Conservation (phyloP, 2,329 filamentous ascomycete species). For the Trichoderma oligosporum region DNA sequence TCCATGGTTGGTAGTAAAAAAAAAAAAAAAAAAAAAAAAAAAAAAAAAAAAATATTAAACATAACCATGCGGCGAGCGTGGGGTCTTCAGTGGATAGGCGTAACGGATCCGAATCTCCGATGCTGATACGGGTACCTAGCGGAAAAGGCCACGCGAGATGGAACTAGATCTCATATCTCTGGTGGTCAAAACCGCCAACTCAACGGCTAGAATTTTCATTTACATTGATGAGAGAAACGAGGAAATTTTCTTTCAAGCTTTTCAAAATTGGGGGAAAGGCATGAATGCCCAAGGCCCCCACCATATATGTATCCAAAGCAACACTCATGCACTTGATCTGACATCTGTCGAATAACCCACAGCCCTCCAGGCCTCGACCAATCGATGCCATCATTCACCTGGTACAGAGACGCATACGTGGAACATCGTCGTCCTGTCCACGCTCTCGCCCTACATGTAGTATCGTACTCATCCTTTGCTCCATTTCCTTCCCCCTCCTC, state of each 20-base stretch:
- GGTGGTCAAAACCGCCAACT: conserved; percentile 1
- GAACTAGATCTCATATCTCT: conserved; percentile 2
- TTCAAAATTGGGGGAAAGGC: conserved; percentile 9
- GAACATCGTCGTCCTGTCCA: conserved; percentile 21
- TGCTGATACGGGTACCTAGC: conserved; percentile 9
- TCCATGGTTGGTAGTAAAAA: conserved; percentile 7
- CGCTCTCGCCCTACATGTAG: conserved; percentile 11
- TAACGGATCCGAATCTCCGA: conserved; percentile 18
- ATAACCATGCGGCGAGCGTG: conserved; percentile 14
- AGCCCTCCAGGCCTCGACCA: conserved; percentile 13
- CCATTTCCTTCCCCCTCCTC: neutral
- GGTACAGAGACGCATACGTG: conserved; percentile 19
- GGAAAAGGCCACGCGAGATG: neutral
- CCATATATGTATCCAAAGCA: conserved; percentile 12
- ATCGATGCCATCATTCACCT: conserved; percentile 13
- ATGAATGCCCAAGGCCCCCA: conserved; percentile 19
- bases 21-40: too few species aligned
- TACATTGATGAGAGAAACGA: neutral
- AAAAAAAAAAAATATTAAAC: too few species aligned
- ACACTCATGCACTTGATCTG: conserved; percentile 20
- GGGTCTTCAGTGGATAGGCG: conserved; percentile 13
- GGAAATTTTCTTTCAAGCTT: conserved; percentile 2
- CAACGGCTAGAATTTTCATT: neutral
- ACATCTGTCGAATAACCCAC: conserved; percentile 20
- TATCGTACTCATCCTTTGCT: neutral